Conservation (phyloP, 176 grass and related monocot species). For the Metroxylon sagu region DNA sequence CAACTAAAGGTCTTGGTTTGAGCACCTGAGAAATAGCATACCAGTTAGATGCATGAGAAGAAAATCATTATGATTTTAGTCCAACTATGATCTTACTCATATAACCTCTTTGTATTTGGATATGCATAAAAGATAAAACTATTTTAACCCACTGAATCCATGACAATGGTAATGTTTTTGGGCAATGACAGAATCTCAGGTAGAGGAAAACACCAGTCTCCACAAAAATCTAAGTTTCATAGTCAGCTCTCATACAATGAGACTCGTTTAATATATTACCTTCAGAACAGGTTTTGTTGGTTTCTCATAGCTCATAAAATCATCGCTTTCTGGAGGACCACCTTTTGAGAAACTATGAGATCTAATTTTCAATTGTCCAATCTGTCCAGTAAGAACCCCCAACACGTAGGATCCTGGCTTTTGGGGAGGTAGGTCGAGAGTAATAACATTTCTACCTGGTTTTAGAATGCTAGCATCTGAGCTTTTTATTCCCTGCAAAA, state of each 20-base stretch:
- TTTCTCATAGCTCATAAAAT: conserved; percentile 98
- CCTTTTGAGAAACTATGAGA: conserved; percentile 97
- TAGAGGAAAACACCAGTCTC: too few species aligned
- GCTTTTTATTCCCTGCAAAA: conserved; percentile 79
- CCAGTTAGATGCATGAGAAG: conserved; percentile 6
- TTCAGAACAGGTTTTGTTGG: conserved; percentile 93
- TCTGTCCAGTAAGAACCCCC: conserved; percentile 93
- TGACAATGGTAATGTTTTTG: too few species aligned
- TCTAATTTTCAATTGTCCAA: conserved; percentile 90
- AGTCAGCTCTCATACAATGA: too few species aligned
- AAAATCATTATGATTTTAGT: not conserved
- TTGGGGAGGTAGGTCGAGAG: conserved; percentile 80
- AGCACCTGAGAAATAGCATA: conserved; percentile 47
- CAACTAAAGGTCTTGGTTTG: conserved; percentile 87
- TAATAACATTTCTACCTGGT: conserved; percentile 79
- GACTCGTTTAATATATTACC: conserved; percentile 33
- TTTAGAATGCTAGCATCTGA: conserved; percentile 51
- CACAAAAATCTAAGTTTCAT: too few species aligned
- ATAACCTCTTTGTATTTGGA: too few species aligned
- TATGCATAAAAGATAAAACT: too few species aligned
- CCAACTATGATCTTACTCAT: too few species aligned
- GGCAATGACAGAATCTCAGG: too few species aligned
- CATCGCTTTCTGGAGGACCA: conserved; percentile 74
- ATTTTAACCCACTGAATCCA: too few species aligned
- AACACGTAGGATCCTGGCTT: conserved; percentile 95